phyloP scores from a whole-genome alignment of 306 rosid genomes.

The Quercus aquifolioides region DNA sequence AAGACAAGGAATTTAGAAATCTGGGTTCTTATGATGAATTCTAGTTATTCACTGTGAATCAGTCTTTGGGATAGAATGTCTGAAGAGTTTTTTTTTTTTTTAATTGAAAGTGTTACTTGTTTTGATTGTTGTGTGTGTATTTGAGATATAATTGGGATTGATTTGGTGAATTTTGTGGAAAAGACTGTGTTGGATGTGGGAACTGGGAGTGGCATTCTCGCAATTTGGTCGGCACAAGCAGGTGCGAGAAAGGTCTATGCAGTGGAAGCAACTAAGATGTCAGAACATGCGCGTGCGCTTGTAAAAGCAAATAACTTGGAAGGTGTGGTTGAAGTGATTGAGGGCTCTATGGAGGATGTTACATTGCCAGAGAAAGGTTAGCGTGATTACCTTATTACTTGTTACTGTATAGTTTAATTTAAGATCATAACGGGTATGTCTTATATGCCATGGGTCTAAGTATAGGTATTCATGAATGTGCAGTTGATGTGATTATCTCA shows the following conservation, averaged over 20 bases:
- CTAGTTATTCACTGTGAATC: background rate
- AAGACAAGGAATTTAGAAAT: background rate
- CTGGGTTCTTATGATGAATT: background rate
- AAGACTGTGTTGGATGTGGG: constrained; percentile 98
- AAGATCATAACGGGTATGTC: background rate
- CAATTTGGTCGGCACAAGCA: constrained; percentile 97
- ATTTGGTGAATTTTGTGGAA: constrained; percentile 31
- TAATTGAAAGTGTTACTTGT: background rate
- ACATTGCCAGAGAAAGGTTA: constrained; percentile 93
- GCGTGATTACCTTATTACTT: constrained; percentile 2
- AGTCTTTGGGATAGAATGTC: background rate
- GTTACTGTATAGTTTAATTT: background rate
- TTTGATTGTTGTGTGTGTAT: background rate
- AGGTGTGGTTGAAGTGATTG: constrained; percentile 71
- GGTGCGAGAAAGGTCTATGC: constrained; percentile 99
- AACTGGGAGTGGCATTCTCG: constrained; percentile 98
- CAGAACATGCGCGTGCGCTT: constrained; percentile 85
- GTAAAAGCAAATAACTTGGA: constrained; percentile 72
- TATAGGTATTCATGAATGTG: constrained; percentile 20
- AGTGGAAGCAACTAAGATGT: constrained; percentile 95
- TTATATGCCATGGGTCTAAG: background rate
- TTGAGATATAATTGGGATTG: constrained; percentile 21
- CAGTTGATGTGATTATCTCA: constrained; percentile 95
- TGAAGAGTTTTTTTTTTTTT: background rate
- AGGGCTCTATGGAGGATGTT: constrained; percentile 89